Evolutionary conservation across 208 protist species (phyloP).

Genomic region (Trichomonas vaginalis): DNA sequence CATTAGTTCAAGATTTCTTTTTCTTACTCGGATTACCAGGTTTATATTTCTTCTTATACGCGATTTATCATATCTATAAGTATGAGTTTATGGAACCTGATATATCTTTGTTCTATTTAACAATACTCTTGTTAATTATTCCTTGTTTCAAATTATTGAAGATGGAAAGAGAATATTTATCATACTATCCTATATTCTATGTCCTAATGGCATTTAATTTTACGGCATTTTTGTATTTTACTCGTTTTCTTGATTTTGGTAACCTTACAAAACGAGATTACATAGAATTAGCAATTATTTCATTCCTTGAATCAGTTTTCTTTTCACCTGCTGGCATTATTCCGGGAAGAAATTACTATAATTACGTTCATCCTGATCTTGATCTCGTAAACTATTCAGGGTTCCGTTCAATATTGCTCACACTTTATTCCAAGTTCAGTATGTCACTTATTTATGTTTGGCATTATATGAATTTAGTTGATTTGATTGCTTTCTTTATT

Average conservation of each 20-base stretch:
- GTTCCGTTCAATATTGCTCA: neutral
- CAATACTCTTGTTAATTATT: neutral
- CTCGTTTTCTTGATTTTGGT: neutral
- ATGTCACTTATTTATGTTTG: neutral
- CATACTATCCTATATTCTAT: neutral
- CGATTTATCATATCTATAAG: neutral
- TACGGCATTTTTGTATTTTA: neutral
- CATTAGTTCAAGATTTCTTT: neutral
- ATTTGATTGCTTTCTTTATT: neutral
- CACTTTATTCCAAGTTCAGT: neutral
- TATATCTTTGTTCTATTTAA: neutral
- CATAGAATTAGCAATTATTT: neutral
- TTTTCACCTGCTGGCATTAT: neutral
- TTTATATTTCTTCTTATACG: neutral
- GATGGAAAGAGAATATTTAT: neutral
- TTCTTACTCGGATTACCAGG: neutral
- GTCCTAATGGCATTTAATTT: neutral
- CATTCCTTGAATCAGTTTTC: neutral
- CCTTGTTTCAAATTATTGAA: neutral
- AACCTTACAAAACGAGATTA: neutral
- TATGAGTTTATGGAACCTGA: neutral
- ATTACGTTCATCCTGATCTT: neutral
- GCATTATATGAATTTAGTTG: neutral
- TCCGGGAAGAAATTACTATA: neutral
- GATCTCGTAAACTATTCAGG: neutral